Base-by-base conservation (phyloP, 768 basidiomycete species). In the Cantharellus cinnabarinus region DNA sequence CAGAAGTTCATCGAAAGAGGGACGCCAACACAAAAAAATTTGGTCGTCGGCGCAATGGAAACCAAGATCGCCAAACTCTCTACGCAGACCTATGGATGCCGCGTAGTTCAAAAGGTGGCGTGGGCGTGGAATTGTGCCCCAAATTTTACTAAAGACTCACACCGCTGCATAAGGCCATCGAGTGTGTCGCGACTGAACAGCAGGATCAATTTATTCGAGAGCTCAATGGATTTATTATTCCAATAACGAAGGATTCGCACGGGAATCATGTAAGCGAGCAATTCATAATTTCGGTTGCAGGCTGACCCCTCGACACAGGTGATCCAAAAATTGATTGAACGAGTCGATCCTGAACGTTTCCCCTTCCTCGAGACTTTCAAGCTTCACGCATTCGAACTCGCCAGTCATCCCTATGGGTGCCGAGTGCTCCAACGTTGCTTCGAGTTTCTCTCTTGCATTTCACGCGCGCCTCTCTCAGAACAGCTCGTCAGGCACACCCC, bases 1-100 rank as follows among this genome's bases (percentile, higher is more conserved):
- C 94, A 98, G 70, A 94, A 93, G 70, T 68, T 95, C 64, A 85
- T 95, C 64, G 94, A 97, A 69, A 76, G 83, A 64, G 89, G 93
- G 29, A 82, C 81, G 4, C 76, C 78, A 61, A 70, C 73, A 4
- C 91, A 98, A 68, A 85, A 82, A 66, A 77, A 76, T 4, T 71
- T 76, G 29, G 73, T 97, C 51, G 82, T 79, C 1, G 76, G 72
- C 57, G 74, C 78, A 4, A 83, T 99, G 77, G 82, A 89, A 66
- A 81, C 81, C 0, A 81, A 85, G 65, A 75, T 91, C 41, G 71
- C 89, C 2, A 71, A 76, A 14, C 73, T 97, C 57, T 85, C 90
- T 5, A 72, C 85, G 59, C 87, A 97, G 67, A 88, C 93, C 78
- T 98, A 98, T 69, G 94, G 93, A 3, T 99, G 94, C 70, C 80